A percentile compares a stretch with the other conserved stretches of the same genome.
Conservation (phyloP, 2,329 filamentous ascomycete genomes). For the Lachnellula subtilissima region DNA sequence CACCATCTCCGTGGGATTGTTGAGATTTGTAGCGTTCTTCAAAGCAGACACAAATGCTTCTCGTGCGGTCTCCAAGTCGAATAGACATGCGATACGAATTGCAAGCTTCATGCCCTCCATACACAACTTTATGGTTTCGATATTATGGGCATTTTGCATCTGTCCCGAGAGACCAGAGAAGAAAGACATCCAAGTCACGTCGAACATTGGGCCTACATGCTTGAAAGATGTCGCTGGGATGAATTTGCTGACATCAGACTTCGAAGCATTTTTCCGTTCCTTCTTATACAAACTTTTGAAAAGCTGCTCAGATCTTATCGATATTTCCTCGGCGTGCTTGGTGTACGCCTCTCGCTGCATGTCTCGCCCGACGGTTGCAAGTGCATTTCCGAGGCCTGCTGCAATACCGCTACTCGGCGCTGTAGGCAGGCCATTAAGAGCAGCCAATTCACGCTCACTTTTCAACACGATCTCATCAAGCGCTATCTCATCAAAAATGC, state of each 20-base stretch:
- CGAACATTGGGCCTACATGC: slow-evolving; percentile 97
- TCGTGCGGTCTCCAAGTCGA: slow-evolving; percentile 86
- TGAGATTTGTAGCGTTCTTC: slow-evolving; percentile 90
- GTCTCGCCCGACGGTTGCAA: slow-evolving; percentile 88
- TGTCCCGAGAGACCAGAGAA: slow-evolving; percentile 90
- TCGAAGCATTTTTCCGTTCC: slow-evolving; percentile 74
- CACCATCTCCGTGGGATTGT: slow-evolving; percentile 91
- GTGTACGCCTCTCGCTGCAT: slow-evolving; percentile 88
- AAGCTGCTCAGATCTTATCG: slow-evolving; percentile 67
- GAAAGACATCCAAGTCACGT: slow-evolving; percentile 99
- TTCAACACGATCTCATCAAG: slow-evolving; percentile 90
- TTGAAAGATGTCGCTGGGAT: slow-evolving; percentile 91
- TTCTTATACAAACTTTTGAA: slow-evolving; percentile 92
- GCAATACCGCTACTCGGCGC: slow-evolving; percentile 64
- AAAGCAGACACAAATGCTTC: slow-evolving; percentile 93
- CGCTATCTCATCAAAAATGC: slow-evolving; percentile 89
- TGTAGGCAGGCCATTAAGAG: slow-evolving; percentile 62
- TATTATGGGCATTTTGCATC: slow-evolving; percentile 87
- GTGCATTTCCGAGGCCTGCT: slow-evolving; percentile 78
- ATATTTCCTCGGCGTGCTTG: slow-evolving; percentile 92
- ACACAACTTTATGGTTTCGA: slow-evolving; percentile 86
- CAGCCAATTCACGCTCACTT: slow-evolving; percentile 85
- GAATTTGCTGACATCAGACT: slow-evolving; percentile 63
- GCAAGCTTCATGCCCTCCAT: slow-evolving; percentile 94
- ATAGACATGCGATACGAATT: slow-evolving; percentile 87